Conservation (phyloP, 768 basidiomycete species). For the Kwoniella pini region DNA sequence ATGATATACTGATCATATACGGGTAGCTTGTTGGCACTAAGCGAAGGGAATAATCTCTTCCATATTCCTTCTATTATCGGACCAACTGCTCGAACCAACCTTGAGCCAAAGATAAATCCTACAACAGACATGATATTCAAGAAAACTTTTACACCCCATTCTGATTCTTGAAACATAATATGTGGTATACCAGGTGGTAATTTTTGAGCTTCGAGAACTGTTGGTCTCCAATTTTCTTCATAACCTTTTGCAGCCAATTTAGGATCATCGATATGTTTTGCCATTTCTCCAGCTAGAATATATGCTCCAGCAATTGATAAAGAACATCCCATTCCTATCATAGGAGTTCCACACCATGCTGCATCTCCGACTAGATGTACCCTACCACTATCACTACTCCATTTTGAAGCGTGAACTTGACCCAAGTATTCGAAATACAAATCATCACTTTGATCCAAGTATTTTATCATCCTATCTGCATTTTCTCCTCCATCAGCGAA, state of each 20-base stretch:
- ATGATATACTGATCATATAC: neutral
- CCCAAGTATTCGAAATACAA: slow-evolving; percentile 30
- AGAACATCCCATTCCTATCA: slow-evolving; percentile 39
- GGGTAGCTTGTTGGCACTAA: neutral
- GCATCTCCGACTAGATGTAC: slow-evolving; percentile 37
- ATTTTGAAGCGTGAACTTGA: slow-evolving; percentile 26
- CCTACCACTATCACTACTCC: slow-evolving; percentile 13
- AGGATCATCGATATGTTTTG: neutral
- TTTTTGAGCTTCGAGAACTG: slow-evolving; percentile 10
- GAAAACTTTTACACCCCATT: slow-evolving; percentile 2
- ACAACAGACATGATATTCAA: neutral
- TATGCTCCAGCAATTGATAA: slow-evolving; percentile 36
- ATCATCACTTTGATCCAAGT: slow-evolving; percentile 23
- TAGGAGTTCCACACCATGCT: slow-evolving; percentile 33
- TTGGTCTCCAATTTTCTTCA: neutral
- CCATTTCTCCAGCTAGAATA: slow-evolving; percentile 35
- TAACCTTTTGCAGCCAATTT: slow-evolving; percentile 5
- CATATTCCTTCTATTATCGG: neutral
- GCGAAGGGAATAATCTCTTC: neutral
- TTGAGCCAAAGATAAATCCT: neutral
- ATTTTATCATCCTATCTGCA: slow-evolving; percentile 23
- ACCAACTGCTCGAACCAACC: neutral
- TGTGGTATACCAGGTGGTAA: slow-evolving; percentile 14
- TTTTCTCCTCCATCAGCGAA: slow-evolving; percentile 31
- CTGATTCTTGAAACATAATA: neutral